phyloP scores from a whole-genome alignment of 73 alveolate genomes.

The Tetrahymena thermophila region DNA sequence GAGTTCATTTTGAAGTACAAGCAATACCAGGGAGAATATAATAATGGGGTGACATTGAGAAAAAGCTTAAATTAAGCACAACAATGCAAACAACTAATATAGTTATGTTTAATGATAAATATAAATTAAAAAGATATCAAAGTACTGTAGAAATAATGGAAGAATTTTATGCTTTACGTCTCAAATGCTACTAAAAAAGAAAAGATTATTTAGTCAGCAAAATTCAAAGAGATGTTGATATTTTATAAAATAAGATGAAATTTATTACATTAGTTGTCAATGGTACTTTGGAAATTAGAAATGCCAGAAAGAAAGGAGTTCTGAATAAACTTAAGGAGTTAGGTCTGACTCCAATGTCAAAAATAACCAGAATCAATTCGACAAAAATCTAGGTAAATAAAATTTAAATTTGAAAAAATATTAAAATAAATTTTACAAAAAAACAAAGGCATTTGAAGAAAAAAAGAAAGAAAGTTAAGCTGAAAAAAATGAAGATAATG shows the following conservation, averaged over 20 bases:
- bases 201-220: slow-evolving; percentile 70
- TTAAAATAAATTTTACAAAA: not conserved
- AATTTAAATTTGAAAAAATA: slow-evolving; percentile 25
- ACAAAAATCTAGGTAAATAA: not conserved
- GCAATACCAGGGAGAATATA: slow-evolving; percentile 27
- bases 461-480: slow-evolving; percentile 5
- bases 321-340: not conserved
- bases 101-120: slow-evolving; percentile 78
- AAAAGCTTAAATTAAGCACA: slow-evolving; percentile 69
- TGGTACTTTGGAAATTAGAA: slow-evolving; percentile 15
- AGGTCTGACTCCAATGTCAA: slow-evolving; percentile 16
- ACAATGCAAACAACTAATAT: slow-evolving; percentile 67
- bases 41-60: slow-evolving; percentile 41
- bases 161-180: slow-evolving; percentile 76
- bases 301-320: slow-evolving; percentile 15
- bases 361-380: not conserved
- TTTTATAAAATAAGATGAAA: slow-evolving; percentile 62
- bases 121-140: slow-evolving; percentile 68
- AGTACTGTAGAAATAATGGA: slow-evolving; percentile 73
- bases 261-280: slow-evolving; percentile 71
- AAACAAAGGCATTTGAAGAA: slow-evolving; percentile 30
- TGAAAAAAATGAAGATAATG: slow-evolving; percentile 35
- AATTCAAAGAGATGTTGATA: slow-evolving; percentile 46
- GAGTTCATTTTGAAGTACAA: slow-evolving; percentile 86
- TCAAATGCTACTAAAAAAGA: slow-evolving; percentile 68